A percentile compares a stretch with the other conserved stretches of the same genome.
Evolutionary conservation across 805 yeast species (phyloP).

Genomic region (Wickerhamomyces subpelliculosus): DNA sequence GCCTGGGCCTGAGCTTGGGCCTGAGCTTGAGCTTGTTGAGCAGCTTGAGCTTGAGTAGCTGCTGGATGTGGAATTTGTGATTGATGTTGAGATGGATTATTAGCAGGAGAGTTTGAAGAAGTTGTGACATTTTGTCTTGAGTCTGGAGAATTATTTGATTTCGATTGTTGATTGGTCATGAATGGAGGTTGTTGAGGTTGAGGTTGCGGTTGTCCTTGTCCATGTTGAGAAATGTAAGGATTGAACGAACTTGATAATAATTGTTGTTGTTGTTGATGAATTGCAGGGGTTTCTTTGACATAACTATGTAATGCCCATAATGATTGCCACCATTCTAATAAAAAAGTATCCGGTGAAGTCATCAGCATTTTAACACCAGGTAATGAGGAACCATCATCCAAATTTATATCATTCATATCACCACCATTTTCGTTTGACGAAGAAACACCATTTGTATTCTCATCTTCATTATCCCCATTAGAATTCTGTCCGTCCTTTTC

Average conservation of each 20-base stretch:
- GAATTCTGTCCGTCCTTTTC: too few relatives aligned
- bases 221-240: too few relatives aligned
- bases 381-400: slow-evolving; percentile 13
- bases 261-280: slow-evolving; percentile 16
- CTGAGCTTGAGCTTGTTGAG: too few relatives aligned
- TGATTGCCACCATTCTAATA: slow-evolving; percentile 52
- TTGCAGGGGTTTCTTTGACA: slow-evolving; percentile 28
- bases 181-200: slow-evolving; percentile 6
- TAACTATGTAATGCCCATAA: slow-evolving; percentile 43
- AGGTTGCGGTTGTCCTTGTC: too few relatives aligned
- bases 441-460: neutral
- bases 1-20: slow-evolving; percentile 4
- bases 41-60: too few relatives aligned
- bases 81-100: neutral
- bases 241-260: too few relatives aligned
- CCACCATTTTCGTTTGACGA: too few relatives aligned
- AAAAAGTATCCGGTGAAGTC: slow-evolving; percentile 38
- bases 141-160: too few relatives aligned
- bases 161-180: too few relatives aligned
- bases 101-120: neutral
- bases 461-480: too few relatives aligned
- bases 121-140: neutral
- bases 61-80: too few relatives aligned
- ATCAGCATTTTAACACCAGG: slow-evolving; percentile 33
- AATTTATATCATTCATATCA: slow-evolving; percentile 5